Conservation (phyloP, 225 moss, liverwort and hornwort species). For the Pseudisothecium myosuroides region DNA sequence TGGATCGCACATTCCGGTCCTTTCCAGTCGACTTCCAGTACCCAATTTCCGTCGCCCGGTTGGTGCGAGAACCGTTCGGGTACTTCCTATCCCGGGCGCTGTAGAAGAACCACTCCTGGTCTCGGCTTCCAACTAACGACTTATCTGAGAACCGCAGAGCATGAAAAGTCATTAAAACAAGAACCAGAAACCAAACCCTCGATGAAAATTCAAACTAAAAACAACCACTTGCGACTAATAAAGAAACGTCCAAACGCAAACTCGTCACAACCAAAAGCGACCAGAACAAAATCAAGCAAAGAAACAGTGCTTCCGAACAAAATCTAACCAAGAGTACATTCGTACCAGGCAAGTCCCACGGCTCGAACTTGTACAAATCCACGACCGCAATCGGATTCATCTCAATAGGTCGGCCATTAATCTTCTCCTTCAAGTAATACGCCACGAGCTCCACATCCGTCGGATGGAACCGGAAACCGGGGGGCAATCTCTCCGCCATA, state of each 20-base stretch:
- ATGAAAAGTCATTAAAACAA: not conserved
- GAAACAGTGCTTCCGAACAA: too few relatives aligned
- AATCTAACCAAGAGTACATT: not conserved
- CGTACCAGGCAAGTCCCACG: constrained; percentile 69
- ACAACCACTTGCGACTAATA: too few relatives aligned
- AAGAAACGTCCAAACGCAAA: not conserved
- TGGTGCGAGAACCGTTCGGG: constrained; percentile 68
- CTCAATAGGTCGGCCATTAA: constrained; percentile 33
- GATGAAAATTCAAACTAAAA: not conserved
- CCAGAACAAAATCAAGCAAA: not conserved
- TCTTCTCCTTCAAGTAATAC: constrained; percentile 64
- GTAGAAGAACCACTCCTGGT: constrained; percentile 80
- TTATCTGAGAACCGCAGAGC: not conserved
- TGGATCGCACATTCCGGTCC: constrained; percentile 47
- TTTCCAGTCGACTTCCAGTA: constrained; percentile 96
- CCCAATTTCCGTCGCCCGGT: constrained; percentile 67
- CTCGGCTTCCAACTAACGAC: constrained; percentile 28
- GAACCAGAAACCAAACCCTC: not conserved
- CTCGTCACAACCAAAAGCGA: not conserved
- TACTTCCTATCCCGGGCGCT: constrained; percentile 77
- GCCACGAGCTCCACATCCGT: constrained; percentile 53
- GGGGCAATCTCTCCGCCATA: constrained; percentile 32
- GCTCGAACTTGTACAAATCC: constrained; percentile 79
- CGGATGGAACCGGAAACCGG: constrained; percentile 41
- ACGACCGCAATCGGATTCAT: constrained; percentile 52